These are phyloP conservation scores for Penicillium egyptiacum DNA, from an alignment of 495 filamentous ascomycete genomes.

Conservation along the genomic window DNA sequence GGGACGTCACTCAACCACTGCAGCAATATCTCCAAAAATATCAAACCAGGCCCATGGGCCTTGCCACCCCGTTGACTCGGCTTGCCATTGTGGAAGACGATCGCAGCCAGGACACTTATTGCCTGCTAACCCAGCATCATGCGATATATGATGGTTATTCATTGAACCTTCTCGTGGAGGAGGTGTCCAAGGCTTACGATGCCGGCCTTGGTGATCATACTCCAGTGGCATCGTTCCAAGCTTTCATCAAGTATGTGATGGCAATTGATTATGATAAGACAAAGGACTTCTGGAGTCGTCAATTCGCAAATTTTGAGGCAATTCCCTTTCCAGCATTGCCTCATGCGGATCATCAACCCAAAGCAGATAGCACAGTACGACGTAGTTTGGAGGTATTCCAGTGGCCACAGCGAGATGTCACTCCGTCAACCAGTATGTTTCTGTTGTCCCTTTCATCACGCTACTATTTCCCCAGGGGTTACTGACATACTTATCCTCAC, in stretches of 20 bases:
- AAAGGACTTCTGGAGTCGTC: too few species aligned
- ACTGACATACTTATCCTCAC: background rate
- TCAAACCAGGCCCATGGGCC: background rate
- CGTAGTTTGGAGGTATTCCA: background rate
- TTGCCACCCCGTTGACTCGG: background rate
- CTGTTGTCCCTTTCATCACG: too few species aligned
- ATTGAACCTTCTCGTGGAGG: background rate
- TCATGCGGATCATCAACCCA: background rate
- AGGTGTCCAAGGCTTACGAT: background rate
- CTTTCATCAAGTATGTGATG: background rate
- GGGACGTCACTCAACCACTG: background rate
- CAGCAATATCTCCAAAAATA: background rate
- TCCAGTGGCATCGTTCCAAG: background rate
- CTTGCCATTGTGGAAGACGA: background rate
- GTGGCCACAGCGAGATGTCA: background rate
- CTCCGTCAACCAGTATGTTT: background rate
- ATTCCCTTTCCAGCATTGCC: background rate
- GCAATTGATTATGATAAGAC: background rate
- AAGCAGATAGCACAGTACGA: background rate
- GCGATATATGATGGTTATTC: constrained; percentile 2
- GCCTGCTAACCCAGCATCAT: background rate
- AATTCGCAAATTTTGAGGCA: background rate
- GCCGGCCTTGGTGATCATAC: background rate
- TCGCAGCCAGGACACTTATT: background rate
- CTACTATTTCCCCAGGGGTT: too few species aligned